Evolutionary conservation across 176 grass and related monocot species (phyloP).

Genomic region (Lolium multiflorum): DNA sequence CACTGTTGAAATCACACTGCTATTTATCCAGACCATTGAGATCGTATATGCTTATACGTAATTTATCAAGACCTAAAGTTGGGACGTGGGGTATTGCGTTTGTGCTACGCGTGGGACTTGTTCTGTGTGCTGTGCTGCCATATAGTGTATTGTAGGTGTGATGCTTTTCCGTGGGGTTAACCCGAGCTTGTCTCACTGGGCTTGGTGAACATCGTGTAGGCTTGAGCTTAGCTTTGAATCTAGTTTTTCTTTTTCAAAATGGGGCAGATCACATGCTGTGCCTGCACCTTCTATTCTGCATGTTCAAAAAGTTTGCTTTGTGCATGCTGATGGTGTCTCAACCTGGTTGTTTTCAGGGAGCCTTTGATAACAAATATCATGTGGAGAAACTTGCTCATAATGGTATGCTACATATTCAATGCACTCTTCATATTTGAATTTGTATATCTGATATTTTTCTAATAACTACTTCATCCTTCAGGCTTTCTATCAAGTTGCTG

Average conservation of each 20-base stretch:
- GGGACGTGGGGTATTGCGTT: neutral
- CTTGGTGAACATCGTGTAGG: neutral
- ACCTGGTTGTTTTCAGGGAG: constrained; percentile 67
- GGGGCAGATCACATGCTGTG: neutral
- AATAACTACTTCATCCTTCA: constrained; percentile 47
- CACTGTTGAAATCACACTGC: neutral
- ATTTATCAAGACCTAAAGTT: neutral
- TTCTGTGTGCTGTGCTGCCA: neutral
- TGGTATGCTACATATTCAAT: constrained; percentile 54
- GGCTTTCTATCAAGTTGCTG: constrained; percentile 79
- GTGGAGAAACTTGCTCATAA: constrained; percentile 96
- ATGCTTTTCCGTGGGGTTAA: neutral
- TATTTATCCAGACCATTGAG: neutral
- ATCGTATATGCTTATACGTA: neutral
- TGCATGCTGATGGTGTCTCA: constrained; percentile 3
- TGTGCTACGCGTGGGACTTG: neutral
- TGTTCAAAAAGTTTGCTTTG: constrained; percentile 23
- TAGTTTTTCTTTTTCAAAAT: too few species aligned
- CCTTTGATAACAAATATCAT: constrained; percentile 95
- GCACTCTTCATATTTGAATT: neutral
- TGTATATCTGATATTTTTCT: neutral
- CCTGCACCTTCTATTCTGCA: neutral
- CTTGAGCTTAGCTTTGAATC: neutral
- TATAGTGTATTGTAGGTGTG: neutral
- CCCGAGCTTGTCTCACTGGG: neutral